phyloP scores from a whole-genome alignment of 2,329 filamentous ascomycete species.

The Drechslerella stenobrocha region DNA sequence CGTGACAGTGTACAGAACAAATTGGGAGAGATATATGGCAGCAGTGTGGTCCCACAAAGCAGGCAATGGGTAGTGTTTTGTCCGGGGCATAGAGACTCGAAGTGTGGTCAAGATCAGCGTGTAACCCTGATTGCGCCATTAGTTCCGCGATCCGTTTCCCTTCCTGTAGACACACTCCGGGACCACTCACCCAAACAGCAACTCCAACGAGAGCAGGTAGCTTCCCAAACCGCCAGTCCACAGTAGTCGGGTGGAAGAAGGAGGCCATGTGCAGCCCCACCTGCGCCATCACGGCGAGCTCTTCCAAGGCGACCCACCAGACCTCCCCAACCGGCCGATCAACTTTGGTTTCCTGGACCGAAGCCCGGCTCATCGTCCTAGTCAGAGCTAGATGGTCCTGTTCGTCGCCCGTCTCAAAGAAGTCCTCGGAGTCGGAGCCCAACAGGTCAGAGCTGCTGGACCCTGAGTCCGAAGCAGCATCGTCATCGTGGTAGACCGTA shows the following conservation, averaged over 20 bases:
- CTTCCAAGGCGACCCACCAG: conserved; percentile 71
- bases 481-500: conserved; percentile 11
- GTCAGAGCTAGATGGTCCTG: conserved; percentile 61
- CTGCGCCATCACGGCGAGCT: conserved; percentile 71
- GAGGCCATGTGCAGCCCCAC: conserved; percentile 70
- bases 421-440: conserved; percentile 58
- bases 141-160: not conserved
- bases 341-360: conserved; percentile 65
- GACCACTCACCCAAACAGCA: conserved; percentile 65
- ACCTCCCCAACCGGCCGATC: conserved; percentile 76
- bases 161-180: conserved; percentile 1
- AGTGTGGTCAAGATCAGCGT: conserved; percentile 72
- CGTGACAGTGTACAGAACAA: conserved; percentile 73
- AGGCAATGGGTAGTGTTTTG: conserved; percentile 66
- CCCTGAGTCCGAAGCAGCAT: conserved; percentile 22
- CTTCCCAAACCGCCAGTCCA: conserved; percentile 61
- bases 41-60: conserved; percentile 92
- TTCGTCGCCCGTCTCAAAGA: conserved; percentile 64
- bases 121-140: conserved; percentile 61
- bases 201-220: conserved; percentile 67
- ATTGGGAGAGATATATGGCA: conserved; percentile 77
- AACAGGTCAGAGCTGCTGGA: conserved; percentile 53
- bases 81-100: conserved; percentile 67
- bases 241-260: conserved; percentile 62
- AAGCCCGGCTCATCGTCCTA: conserved; percentile 60